phyloP scores from a whole-genome alignment of 441 rosid species.

The Eutrema salsugineum region DNA sequence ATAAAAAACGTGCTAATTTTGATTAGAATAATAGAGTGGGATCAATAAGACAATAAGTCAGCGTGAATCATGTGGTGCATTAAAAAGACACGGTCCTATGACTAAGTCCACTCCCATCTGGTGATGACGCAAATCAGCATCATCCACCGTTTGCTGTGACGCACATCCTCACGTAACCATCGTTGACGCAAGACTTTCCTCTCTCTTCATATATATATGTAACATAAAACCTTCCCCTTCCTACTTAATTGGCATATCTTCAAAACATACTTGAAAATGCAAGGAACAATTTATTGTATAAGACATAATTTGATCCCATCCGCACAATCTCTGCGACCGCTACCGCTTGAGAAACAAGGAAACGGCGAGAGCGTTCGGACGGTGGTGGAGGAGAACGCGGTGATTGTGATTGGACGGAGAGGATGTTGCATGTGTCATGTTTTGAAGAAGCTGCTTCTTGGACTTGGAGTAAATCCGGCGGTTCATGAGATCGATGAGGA shows the following conservation, averaged over 20 bases:
- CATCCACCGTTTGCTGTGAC: conserved; percentile 44
- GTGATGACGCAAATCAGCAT: conserved; percentile 52
- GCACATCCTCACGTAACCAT: conserved; percentile 48
- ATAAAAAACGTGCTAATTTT: conserved; percentile 13
- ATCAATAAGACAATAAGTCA: not conserved
- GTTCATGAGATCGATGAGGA: conserved; percentile 58
- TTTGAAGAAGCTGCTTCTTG: conserved; percentile 55
- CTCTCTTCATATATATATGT: not conserved
- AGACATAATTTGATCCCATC: conserved; percentile 21
- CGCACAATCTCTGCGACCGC: conserved; percentile 18
- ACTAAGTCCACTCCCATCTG: conserved; percentile 21
- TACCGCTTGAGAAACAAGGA: not conserved
- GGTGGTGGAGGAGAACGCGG: conserved; percentile 63
- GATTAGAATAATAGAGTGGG: not conserved
- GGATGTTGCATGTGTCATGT: conserved; percentile 93
- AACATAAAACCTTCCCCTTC: not conserved
- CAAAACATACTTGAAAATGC: conserved; percentile 35
- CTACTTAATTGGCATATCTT: not conserved
- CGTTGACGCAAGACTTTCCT: conserved; percentile 59
- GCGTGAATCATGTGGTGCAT: conserved; percentile 22
- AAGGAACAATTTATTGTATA: conserved; percentile 55
- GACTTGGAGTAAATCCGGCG: conserved; percentile 73
- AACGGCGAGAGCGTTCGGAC: conserved; percentile 23
- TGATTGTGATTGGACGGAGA: conserved; percentile 58
- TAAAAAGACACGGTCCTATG: conserved; percentile 20